Evolutionary conservation across 805 yeast genomes (phyloP).

Genomic region (Wickerhamiella dianesei): DNA sequence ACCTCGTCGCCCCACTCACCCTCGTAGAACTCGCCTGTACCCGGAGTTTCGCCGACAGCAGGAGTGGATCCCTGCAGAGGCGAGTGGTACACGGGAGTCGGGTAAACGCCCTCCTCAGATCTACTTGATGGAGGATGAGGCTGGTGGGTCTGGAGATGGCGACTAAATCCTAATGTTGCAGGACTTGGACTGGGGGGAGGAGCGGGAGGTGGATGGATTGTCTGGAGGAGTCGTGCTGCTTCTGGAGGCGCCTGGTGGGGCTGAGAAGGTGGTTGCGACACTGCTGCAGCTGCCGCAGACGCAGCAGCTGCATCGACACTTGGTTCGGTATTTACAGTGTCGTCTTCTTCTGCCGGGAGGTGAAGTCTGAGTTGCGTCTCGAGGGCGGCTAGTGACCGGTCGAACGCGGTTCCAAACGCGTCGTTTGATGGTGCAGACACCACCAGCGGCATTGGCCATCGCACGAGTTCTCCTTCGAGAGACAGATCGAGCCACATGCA

Average conservation of each 20-base stretch:
- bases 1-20: constrained; percentile 23
- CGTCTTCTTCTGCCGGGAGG: not conserved
- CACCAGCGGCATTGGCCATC: constrained; percentile 18
- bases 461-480: constrained; percentile 11
- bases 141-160: not conserved
- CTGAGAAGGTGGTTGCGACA: not conserved
- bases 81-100: not conserved
- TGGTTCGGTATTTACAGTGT: too few species aligned
- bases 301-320: too few species aligned
- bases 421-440: not conserved
- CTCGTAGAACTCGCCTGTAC: not conserved
- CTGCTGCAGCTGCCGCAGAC: not conserved
- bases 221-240: constrained; percentile 2
- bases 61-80: not conserved
- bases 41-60: not conserved
- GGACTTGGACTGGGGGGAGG: constrained; percentile 14
- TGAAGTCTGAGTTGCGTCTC: not conserved
- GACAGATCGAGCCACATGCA: constrained; percentile 17
- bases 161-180: not conserved
- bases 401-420: not conserved
- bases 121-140: not conserved
- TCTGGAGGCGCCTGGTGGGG: not conserved
- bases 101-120: not conserved
- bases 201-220: constrained; percentile 10
- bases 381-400: not conserved